Conservation (phyloP, 495 filamentous ascomycete species). For the Usnea hakonensis region DNA sequence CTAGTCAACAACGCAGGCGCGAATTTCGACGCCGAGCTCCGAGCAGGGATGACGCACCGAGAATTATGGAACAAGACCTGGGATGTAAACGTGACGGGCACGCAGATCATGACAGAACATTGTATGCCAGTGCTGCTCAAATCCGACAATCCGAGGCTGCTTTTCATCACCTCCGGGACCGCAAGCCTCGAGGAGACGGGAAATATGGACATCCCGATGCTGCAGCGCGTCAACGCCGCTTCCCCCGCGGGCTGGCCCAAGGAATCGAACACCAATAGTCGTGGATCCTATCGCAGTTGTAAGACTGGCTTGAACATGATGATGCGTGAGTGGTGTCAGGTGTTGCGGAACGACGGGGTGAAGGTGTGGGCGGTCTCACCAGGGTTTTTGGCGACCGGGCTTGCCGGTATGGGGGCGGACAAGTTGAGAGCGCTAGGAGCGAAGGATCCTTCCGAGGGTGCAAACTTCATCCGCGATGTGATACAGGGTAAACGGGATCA, state of each 20-base stretch:
- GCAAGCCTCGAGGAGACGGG: conserved; percentile 23
- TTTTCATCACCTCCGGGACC: conserved; percentile 36
- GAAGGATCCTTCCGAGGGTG: conserved; percentile 31
- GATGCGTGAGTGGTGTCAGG: conserved; percentile 50
- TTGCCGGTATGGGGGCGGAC: conserved; percentile 34
- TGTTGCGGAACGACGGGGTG: conserved; percentile 50
- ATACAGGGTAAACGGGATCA: conserved; percentile 34
- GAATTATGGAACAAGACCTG: conserved; percentile 38
- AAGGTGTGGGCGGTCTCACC: conserved; percentile 51
- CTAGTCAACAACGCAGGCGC: conserved; percentile 35
- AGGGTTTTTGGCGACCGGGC: conserved; percentile 48
- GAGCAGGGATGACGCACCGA: conserved; percentile 33
- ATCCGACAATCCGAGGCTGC: conserved; percentile 38
- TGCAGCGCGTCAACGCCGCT: too few relatives aligned
- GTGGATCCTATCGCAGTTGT: conserved; percentile 42
- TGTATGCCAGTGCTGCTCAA: conserved; percentile 45
- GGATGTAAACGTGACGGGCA: conserved; percentile 44
- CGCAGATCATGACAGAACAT: conserved; percentile 39
- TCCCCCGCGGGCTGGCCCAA: conserved; percentile 44
- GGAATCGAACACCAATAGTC: conserved; percentile 29
- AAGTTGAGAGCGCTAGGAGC: conserved; percentile 29
- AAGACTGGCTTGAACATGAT: conserved; percentile 62
- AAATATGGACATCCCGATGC: conserved; percentile 19
- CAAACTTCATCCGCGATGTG: conserved; percentile 29
- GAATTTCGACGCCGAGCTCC: conserved; percentile 27